Base-by-base conservation (phyloP, 345 rosid species). In the Gossypium herbaceum region DNA sequence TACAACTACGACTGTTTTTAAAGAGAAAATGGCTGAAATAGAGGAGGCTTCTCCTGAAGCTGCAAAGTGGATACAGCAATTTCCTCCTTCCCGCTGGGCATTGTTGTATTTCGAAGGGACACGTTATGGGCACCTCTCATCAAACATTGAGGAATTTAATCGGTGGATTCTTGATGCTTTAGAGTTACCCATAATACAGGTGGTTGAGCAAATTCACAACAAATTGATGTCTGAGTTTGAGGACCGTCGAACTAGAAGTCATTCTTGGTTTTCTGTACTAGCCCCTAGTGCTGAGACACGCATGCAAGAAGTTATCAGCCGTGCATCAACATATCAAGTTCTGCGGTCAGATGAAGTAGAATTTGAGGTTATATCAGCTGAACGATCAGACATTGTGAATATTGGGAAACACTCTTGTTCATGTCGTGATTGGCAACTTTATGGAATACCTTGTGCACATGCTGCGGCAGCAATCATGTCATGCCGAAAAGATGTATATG, bases 401-500 rank as follows among this genome's bases (percentile, higher is more conserved):
- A 85, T 85, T 13, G 82, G 83, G 12, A 81, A 76, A 17, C 85
- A 13, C 69, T 58, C 56, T 62, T 88, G 90, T 76, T 88, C 90
- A 67, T 86, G 92, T 65, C 86, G 85, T 1, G 84, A 80, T 22
- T 88, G 92, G 90, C 90, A 88, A 64, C 85, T 83, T 52, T 65
- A 81, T 10, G 90, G 90, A 13, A 86, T 82, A 71, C 90, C 92
- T 57, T 88, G 92, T 78, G 82, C 92, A 2, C 92, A 86, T 79
- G 88, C 87, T 17, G 87, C 73, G 54, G 92, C 92, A 12, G 89
- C 88, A 27, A 76, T 86, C 12, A 58, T 81, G 62, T 86, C 86
- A 3, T 85, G 85, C 67, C 75, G 72, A 25, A 82, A 85, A 73
- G 85, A 85, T 72, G 83, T 81, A 4, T 81, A 85, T 68, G 74